These are phyloP conservation scores for Trifolium subterraneum DNA, from an alignment of 306 rosid genomes.

Conservation along the genomic window DNA sequence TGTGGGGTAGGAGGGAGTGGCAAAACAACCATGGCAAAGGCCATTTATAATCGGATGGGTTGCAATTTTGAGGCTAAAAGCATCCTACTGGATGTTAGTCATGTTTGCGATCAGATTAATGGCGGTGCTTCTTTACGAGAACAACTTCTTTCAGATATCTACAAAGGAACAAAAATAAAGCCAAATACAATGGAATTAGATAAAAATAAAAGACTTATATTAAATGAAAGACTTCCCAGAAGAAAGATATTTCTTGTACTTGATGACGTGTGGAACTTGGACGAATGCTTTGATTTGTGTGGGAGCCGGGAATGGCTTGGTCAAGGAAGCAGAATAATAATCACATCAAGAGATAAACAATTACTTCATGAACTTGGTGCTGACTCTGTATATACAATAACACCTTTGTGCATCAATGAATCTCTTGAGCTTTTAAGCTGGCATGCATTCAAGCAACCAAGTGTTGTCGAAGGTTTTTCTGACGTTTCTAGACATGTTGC, in stretches of 20 bases:
- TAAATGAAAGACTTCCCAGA: not conserved
- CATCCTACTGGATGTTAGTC: not conserved
- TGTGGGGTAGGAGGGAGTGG: not conserved
- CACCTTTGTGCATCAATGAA: not conserved
- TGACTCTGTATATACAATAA: not conserved
- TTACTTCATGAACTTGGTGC: not conserved
- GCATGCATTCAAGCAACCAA: constrained; percentile 19
- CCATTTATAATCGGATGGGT: not conserved
- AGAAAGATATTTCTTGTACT: not conserved
- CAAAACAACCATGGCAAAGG: not conserved
- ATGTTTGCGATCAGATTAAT: not conserved
- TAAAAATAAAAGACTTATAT: not conserved
- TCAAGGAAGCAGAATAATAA: constrained; percentile 20
- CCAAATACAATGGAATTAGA: not conserved
- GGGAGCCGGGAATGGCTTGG: not conserved
- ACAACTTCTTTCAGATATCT: constrained; percentile 6
- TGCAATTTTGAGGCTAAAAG: not conserved
- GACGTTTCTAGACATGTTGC: not conserved
- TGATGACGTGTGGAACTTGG: not conserved
- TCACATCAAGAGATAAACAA: not conserved
- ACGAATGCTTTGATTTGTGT: constrained; percentile 4
- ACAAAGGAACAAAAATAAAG: not conserved
- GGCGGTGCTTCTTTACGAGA: not conserved
- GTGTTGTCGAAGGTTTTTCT: not conserved
- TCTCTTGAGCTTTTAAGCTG: constrained; percentile 12